A percentile compares a stretch with the other conserved stretches of the same genome.
phyloP scores from a whole-genome alignment of 2,329 filamentous ascomycete species.

The Phialophora tarda region DNA sequence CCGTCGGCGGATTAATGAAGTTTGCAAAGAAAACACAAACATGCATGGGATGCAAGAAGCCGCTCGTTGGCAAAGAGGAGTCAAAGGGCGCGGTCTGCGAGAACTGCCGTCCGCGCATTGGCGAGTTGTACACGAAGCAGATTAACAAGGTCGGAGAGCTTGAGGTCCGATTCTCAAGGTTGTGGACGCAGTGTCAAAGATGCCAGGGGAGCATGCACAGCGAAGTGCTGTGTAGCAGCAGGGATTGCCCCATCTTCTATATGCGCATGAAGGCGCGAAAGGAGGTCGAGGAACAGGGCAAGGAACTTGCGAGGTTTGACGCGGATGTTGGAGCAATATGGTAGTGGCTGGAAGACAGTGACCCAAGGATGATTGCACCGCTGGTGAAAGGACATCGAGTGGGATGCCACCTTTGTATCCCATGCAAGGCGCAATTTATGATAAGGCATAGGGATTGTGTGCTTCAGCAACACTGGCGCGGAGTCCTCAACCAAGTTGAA shows the following conservation, averaged over 20 bases:
- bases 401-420: neutral
- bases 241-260: constrained; percentile 98
- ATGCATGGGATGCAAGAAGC: constrained; percentile 99
- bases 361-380: neutral
- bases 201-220: constrained; percentile 98
- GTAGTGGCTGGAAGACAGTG: constrained; percentile 16
- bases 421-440: neutral
- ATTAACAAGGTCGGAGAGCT: constrained; percentile 87
- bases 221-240: constrained; percentile 95
- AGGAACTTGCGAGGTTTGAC: constrained; percentile 89
- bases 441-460: neutral
- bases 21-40: constrained; percentile 98
- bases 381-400: neutral
- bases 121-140: constrained; percentile 92
- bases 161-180: constrained; percentile 85
- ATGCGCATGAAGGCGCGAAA: constrained; percentile 99
- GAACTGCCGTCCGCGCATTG: constrained; percentile 81
- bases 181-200: constrained; percentile 98
- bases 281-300: constrained; percentile 92
- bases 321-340: constrained; percentile 68
- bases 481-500: no score
- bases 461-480: neutral
- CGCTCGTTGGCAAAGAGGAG: constrained; percentile 78
- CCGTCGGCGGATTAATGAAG: constrained; percentile 94
- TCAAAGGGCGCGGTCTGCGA: constrained; percentile 83